Evolutionary conservation across 1,284 basidiomycete species (phyloP).

Genomic region (Fistulinella cinereoalba): DNA sequence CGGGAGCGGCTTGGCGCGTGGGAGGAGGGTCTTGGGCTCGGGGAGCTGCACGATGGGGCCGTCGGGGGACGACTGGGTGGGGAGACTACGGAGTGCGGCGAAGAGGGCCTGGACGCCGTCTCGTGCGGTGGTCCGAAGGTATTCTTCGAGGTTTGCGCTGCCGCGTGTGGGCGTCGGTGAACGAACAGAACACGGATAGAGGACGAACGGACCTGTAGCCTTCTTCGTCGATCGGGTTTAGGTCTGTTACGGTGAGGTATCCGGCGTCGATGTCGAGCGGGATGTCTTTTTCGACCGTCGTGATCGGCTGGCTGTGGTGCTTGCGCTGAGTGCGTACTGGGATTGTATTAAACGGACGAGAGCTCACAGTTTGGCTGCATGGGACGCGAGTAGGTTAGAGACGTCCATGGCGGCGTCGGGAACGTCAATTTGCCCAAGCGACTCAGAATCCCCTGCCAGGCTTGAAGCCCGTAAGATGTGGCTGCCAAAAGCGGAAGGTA

Average conservation of each 20-base stretch:
- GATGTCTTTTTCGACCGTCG: slow-evolving; percentile 73
- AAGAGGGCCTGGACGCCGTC: slow-evolving; percentile 87
- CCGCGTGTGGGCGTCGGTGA: background rate
- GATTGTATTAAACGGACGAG: background rate
- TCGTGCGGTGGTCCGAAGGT: slow-evolving; percentile 78
- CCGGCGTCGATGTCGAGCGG: slow-evolving; percentile 83
- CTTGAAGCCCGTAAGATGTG: no score
- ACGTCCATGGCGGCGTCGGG: slow-evolving; percentile 63
- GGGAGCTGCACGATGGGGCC: slow-evolving; percentile 88
- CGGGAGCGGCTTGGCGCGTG: slow-evolving; percentile 89
- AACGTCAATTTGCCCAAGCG: no score
- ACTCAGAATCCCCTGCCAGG: no score
- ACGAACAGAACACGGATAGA: background rate
- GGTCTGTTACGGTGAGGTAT: slow-evolving; percentile 83
- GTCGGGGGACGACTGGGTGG: slow-evolving; percentile 72
- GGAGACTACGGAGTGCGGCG: slow-evolving; percentile 78
- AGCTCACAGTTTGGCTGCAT: slow-evolving; percentile 63
- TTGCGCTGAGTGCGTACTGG: background rate
- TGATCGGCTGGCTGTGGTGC: slow-evolving; percentile 52
- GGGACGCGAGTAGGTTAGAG: slow-evolving; percentile 67
- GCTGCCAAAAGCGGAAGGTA: no score
- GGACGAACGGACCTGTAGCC: slow-evolving; percentile 62
- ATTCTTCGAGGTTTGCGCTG: slow-evolving; percentile 76
- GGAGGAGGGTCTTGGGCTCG: slow-evolving; percentile 70
- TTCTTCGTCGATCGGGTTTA: slow-evolving; percentile 79